Evolutionary conservation across 169 alveolate genomes (phyloP), one percentile per base, ranked within the genome.

Genomic region (Plasmodium gallinaceum): DNA sequence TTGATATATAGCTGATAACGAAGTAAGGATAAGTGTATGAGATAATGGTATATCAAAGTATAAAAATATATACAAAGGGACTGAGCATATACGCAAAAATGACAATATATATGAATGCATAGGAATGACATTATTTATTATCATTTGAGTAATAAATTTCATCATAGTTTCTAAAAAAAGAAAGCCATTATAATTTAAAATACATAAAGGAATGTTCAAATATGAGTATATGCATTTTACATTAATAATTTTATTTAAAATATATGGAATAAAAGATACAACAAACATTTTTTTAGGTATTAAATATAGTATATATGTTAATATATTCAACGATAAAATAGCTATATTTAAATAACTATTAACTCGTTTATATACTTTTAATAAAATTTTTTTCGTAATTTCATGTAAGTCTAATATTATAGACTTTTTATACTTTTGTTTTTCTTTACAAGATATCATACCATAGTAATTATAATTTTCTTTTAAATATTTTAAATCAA

Each of bases 81-180:
- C 57, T 3, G 88, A 70, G 16, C 88, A 86, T 26, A 86, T 70
- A 39, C 92, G 92, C 14, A 86, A 57, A 51, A 70, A 86, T 16
- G 92, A 72, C 5, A 86, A 72, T 24, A 86, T 61, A 48, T 86
- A 86, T 10, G 75, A 51, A n/a, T 86, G 86, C 51, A 86, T 39
- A n/a, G 92, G 70, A 61, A 71, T 61, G 0, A 64, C 32, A 1
- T 86, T 65, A 58, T 72, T 57, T 32, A 54, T 16, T 58, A 70
- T 72, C 86, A 86, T 70, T 16, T 74, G 74, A 12, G 46, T 64
- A 45, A 86, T 86, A 51, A 92, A 69, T 89, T 92, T 92, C 92
- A 92, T 88, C 69, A 90, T 37, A 64, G 90, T 74, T 88, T 88
- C 93, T 20, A 75, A 57, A 75, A 88, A 78, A 5, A 74, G 62